Evolutionary conservation across 2,329 filamentous ascomycete species (phyloP), one percentile per base, ranked within the genome.

Genomic region (Pseudogymnoascus sp.): DNA sequence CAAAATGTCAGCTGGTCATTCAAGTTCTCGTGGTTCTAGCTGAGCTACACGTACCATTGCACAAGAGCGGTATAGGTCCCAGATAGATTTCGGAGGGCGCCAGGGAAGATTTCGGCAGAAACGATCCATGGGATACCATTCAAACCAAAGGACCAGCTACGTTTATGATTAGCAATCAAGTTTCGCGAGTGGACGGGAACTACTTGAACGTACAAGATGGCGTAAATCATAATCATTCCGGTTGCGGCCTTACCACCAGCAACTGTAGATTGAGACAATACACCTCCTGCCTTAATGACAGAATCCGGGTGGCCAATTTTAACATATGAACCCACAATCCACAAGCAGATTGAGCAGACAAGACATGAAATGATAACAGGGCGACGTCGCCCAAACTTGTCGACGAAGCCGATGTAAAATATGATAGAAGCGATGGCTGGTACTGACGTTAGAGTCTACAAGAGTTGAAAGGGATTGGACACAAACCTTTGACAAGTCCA

Each of bases 221-320:
- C 77, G 78, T 8, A 82, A 1, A 82, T 71, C 72, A 82, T 82
- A 22, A 83, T 77, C 67, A 79, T 79, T 2, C 79, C 79, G 32
- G 80, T 81, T 6, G 80, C 80, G 12, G 80, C 74, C 62, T 79
- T 77, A 0, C 80, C 81, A 61, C 78, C 79, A 3, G 75, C 77
- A 3, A 69, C 68, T 0, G 74, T 77, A 0, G 74, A 76, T 6
- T 74, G 68, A 0, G 77, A 77, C 5, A 74, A 71, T 1, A 76
- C 67, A 11, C 72, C 70, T 6, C 38, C 38, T 41, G 7, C 38
- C 9, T 22, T 20, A 18, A 41, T 41, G 16, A 79, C 79, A 2
- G 73, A 72, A 0, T 69, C 72, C 0, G 80, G 79, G 57, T 81
- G 77, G 1, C 76, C 77, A 50, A 78, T 76, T 69, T 79, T 78